A percentile compares a stretch with the other conserved stretches of the same genome.
These are phyloP conservation scores for Amanita phalloides DNA, from an alignment of 768 basidiomycete species.

Conservation along the genomic window DNA sequence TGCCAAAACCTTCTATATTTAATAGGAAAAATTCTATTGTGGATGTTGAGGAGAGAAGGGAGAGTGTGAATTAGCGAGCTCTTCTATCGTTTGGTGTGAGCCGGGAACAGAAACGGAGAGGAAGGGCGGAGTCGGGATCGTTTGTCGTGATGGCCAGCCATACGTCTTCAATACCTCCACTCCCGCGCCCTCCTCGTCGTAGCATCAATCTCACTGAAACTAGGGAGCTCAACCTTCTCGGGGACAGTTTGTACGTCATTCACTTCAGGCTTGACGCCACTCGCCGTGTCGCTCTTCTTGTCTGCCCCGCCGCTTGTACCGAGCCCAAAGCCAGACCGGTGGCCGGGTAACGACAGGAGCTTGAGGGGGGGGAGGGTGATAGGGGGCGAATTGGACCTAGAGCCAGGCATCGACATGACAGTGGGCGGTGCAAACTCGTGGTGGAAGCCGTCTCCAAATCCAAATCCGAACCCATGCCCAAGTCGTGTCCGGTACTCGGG, in stretches of 20 bases:
- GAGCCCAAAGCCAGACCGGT: not conserved
- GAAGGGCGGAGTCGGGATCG: not conserved
- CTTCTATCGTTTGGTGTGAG: not conserved
- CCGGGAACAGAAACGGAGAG: not conserved
- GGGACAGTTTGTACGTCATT: not conserved
- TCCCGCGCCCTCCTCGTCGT: constrained; percentile 21
- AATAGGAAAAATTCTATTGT: not conserved
- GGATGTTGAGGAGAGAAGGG: not conserved
- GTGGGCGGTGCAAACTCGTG: constrained; percentile 5
- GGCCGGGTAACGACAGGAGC: constrained; percentile 15
- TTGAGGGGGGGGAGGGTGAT: constrained; percentile 66
- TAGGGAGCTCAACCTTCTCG: constrained; percentile 42
- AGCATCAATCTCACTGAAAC: constrained; percentile 56
- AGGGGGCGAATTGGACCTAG: constrained; percentile 58
- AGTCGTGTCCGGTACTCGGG: constrained; percentile 3
- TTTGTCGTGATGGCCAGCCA: not conserved
- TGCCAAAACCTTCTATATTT: not conserved
- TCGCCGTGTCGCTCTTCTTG: not conserved
- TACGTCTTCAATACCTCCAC: constrained; percentile 10
- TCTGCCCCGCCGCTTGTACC: constrained; percentile 2
- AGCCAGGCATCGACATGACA: constrained; percentile 37
- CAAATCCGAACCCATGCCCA: constrained; percentile 9
- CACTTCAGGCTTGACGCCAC: not conserved
- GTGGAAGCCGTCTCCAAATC: constrained; percentile 5
- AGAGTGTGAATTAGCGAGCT: not conserved